Percentiles rank a stretch among this genome's conserved stretches.
Evolutionary conservation across 2,329 filamentous ascomycete species (phyloP).

Genomic region (Rutstroemia sp.): DNA sequence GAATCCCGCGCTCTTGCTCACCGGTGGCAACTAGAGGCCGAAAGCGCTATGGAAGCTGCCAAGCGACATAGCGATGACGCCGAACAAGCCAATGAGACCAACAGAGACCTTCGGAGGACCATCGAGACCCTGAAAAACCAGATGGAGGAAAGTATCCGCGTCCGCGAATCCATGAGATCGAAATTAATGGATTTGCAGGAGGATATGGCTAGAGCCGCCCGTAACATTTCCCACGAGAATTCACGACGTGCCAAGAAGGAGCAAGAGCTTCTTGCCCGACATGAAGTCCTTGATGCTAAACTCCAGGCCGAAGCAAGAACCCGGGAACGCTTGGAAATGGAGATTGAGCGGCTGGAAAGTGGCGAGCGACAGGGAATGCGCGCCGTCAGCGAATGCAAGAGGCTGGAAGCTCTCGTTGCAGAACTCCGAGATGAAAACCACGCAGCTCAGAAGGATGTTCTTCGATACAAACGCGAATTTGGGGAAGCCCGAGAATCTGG

Average conservation of each 20-base stretch:
- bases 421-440: constrained; percentile 61
- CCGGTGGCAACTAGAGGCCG: constrained; percentile 56
- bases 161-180: constrained; percentile 74
- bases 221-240: constrained; percentile 77
- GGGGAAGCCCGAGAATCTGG: constrained; percentile 76
- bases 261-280: constrained; percentile 68
- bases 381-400: constrained; percentile 54
- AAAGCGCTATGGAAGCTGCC: constrained; percentile 55
- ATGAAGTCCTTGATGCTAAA: constrained; percentile 70
- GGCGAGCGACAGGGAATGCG: constrained; percentile 60
- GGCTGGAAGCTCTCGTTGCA: constrained; percentile 46
- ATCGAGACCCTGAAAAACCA: constrained; percentile 70
- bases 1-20: constrained; percentile 48
- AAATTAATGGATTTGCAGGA: constrained; percentile 83
- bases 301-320: constrained; percentile 69
- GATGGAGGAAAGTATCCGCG: constrained; percentile 76
- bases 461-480: constrained; percentile 68
- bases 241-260: constrained; percentile 71
- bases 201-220: constrained; percentile 73
- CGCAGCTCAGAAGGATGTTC: constrained; percentile 36
- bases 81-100: constrained; percentile 49
- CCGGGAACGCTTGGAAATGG: constrained; percentile 57
- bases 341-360: constrained; percentile 57
- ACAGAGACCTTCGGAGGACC: constrained; percentile 66
- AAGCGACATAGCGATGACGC: constrained; percentile 54